Base-by-base conservation (phyloP, 805 yeast species). In the Candida tibetensis region DNA sequence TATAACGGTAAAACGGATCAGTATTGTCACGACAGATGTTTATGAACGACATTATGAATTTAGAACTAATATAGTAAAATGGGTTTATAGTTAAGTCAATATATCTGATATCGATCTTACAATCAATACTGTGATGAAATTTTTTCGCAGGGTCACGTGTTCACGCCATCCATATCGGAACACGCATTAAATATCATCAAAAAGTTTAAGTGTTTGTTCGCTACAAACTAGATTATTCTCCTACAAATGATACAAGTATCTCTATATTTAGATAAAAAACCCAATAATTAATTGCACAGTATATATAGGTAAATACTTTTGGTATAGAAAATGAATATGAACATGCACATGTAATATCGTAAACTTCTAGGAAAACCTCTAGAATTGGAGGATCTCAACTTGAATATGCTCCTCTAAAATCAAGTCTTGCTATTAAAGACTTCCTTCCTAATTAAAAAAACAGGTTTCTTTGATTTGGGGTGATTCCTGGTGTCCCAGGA, bases 1-100 rank as follows among this genome's bases (percentile, higher is more conserved):
- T 93, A 70, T 93, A 93, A 74, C 99, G 96, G 81, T 93, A 93
- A 66, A 93, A 93, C 31, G 97, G 97, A 72, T 93, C 99, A 57
- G 85, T 81, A 74, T 91, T 93, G 59, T 89, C 96, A 74, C 99
- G 89, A 66, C 95, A 83, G 56, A 93, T 91, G 67, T 93, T 91
- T 60, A 91, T 83, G 52, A 81, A 72, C 39, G 96, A 85, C 96
- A 88, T 88, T 46, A 38, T 70, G 54, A 40, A 21, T 21, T 7
- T 21, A 21, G 25, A 7, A 21, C 10, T 21, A 7, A 21, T 7
- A 21, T 21, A 21, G 21, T 23, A 17, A 8, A 14, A 9, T 31
- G n/a, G n/a, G 10, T 14, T 22, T 21, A n/a, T 2, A 17, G 27
- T 31, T 31, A 26, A 14, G 34, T 22, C 34, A 31, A n/a, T n/a